phyloP scores from a whole-genome alignment of 805 yeast species.

The Saccharomyces kudriavzevii region DNA sequence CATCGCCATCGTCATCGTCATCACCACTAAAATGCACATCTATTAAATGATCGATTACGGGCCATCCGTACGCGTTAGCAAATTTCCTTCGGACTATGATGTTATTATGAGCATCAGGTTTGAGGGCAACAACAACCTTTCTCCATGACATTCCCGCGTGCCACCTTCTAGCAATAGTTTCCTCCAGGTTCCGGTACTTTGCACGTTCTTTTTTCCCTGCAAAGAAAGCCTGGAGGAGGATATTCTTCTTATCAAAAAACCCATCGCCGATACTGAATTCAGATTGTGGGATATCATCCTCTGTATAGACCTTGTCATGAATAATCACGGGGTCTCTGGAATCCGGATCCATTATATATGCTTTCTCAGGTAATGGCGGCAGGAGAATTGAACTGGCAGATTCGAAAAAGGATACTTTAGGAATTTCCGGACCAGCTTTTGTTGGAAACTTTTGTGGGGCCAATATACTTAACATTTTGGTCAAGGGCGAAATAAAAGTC shows the following conservation, averaged over 20 bases:
- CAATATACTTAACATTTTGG: slow-evolving; percentile 38
- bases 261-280: slow-evolving; percentile 7
- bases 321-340: slow-evolving; percentile 50
- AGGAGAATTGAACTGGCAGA: slow-evolving; percentile 59
- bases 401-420: slow-evolving; percentile 60
- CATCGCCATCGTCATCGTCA: slow-evolving; percentile 4
- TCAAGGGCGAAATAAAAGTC: slow-evolving; percentile 35
- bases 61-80: slow-evolving; percentile 85
- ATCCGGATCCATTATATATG: slow-evolving; percentile 56
- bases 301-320: slow-evolving; percentile 60
- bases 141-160: slow-evolving; percentile 83
- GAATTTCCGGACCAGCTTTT: slow-evolving; percentile 32
- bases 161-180: slow-evolving; percentile 73
- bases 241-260: slow-evolving; percentile 15
- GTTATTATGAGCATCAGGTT: slow-evolving; percentile 93
- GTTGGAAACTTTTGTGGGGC: slow-evolving; percentile 28
- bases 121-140: slow-evolving; percentile 74
- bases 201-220: slow-evolving; percentile 3
- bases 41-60: slow-evolving; percentile 58
- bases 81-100: slow-evolving; percentile 81
- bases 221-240: slow-evolving; percentile 31
- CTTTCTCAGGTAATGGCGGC: slow-evolving; percentile 61
- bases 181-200: slow-evolving; percentile 36
- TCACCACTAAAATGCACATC: slow-evolving; percentile 45
- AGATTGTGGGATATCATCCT: slow-evolving; percentile 39